Conservation (phyloP, 768 basidiomycete genomes). For the Tulasnella sp. region DNA sequence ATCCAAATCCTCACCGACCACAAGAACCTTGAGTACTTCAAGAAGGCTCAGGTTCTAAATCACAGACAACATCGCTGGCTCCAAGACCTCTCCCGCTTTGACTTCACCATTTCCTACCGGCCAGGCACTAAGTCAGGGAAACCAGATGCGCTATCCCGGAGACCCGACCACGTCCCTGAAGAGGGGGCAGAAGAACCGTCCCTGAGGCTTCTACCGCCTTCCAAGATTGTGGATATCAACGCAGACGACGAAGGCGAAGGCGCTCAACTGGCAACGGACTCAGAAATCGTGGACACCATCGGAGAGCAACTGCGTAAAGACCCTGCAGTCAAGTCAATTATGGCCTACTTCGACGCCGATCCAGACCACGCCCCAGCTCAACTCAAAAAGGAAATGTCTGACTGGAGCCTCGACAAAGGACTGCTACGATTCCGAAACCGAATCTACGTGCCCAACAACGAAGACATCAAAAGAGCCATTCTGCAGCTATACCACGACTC, state of each 20-base stretch:
- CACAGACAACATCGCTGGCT: constrained; percentile 39
- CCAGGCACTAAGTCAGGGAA: constrained; percentile 27
- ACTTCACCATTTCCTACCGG: constrained; percentile 36
- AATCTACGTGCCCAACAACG: constrained; percentile 22
- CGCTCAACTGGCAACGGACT: not conserved
- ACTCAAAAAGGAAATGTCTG: not conserved
- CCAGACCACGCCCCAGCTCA: not conserved
- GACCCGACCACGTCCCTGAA: not conserved
- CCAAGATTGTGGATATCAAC: not conserved
- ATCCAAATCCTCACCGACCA: constrained; percentile 36
- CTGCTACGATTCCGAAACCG: not conserved
- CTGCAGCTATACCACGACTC: constrained; percentile 13
- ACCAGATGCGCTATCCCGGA: constrained; percentile 13
- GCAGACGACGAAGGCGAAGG: not conserved
- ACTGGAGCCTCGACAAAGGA: not conserved
- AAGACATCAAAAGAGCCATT: not conserved
- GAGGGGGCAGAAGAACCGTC: constrained; percentile 26
- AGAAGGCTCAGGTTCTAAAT: constrained; percentile 31
- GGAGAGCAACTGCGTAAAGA: not conserved
- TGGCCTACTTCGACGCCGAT: too few relatives aligned
- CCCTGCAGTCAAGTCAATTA: too few relatives aligned
- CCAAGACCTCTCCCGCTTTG: constrained; percentile 34
- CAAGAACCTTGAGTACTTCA: constrained; percentile 38
- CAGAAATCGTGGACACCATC: not conserved
- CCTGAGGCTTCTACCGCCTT: constrained; percentile 2